Percentiles rank a stretch among this genome's conserved stretches.
These are phyloP conservation scores for Aspergillus avenaceus DNA, from an alignment of 495 filamentous ascomycete genomes.

Conservation along the genomic window DNA sequence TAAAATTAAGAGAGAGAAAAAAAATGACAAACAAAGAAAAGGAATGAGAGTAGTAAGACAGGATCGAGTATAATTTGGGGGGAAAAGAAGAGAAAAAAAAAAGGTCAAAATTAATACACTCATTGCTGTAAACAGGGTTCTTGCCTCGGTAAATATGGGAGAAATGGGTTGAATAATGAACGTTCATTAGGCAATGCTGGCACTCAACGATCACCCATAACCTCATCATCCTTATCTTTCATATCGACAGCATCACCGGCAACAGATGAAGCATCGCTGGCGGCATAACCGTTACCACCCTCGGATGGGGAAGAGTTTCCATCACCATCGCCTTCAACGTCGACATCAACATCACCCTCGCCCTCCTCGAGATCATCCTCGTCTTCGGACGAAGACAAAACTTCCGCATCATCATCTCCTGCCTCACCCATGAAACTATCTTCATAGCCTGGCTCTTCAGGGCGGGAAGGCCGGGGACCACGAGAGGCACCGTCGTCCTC, in stretches of 20 bases:
- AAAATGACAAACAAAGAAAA: not conserved
- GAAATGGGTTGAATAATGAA: constrained; percentile 2
- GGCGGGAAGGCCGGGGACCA: constrained; percentile 7
- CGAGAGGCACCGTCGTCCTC: constrained; percentile 30
- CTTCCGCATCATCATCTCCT: constrained; percentile 23
- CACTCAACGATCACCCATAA: constrained; percentile 28
- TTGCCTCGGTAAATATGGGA: no score
- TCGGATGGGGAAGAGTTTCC: constrained; percentile 42
- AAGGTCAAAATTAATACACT: not conserved
- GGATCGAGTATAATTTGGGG: not conserved
- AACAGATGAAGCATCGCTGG: constrained; percentile 35
- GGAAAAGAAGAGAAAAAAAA: constrained; percentile 5
- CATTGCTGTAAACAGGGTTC: no score
- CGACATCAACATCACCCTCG: constrained; percentile 18
- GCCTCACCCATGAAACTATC: constrained; percentile 27
- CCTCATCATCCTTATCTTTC: constrained; percentile 28
- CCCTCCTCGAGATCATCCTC: constrained; percentile 35
- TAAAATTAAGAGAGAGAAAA: not conserved
- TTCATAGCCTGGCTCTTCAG: constrained; percentile 20
- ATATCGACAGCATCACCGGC: constrained; percentile 15
- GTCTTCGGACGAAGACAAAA: constrained; percentile 25
- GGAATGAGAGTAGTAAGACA: constrained; percentile 1
- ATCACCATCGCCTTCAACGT: constrained; percentile 26
- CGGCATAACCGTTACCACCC: constrained; percentile 35
- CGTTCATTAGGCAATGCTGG: not conserved